A percentile compares a stretch with the other conserved stretches of the same genome.
phyloP scores from a whole-genome alignment of 2,329 filamentous ascomycete genomes.

The Byssoonygena ceratinophila region DNA sequence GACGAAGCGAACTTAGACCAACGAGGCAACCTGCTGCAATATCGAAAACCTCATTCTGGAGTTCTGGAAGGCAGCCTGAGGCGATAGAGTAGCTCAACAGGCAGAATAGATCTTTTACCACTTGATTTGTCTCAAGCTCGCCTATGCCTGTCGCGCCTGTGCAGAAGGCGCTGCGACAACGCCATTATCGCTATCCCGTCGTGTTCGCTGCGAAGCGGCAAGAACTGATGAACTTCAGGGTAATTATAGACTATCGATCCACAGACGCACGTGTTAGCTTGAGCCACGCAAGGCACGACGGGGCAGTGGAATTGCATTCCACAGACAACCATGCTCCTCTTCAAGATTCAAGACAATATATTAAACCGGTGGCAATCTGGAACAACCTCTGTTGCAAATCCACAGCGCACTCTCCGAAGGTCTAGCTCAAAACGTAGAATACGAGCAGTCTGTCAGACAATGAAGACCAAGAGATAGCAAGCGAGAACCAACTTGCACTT shows the following conservation, averaged over 20 bases:
- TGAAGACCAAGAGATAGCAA: not conserved
- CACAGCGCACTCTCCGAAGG: not conserved
- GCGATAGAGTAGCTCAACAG: not conserved
- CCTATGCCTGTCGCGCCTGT: slow-evolving; percentile 1
- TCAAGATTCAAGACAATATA: slow-evolving; percentile 1
- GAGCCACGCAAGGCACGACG: not conserved
- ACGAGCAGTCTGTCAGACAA: not conserved
- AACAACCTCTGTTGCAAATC: not conserved
- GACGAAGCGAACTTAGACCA: slow-evolving; percentile 1
- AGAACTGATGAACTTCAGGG: not conserved
- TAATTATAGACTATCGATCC: slow-evolving; percentile 7
- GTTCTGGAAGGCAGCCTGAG: not conserved
- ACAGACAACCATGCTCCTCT: not conserved
- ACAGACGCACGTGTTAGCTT: not conserved
- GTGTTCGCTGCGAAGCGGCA: slow-evolving; percentile 3
- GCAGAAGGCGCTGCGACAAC: not conserved
- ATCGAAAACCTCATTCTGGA: not conserved
- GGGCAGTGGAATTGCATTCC: not conserved
- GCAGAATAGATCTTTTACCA: not conserved
- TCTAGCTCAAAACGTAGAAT: not conserved
- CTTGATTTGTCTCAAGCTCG: slow-evolving; percentile 4
- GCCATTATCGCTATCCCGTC: not conserved
- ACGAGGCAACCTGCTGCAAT: not conserved
- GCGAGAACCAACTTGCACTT: not conserved
- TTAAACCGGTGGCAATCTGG: not conserved